phyloP scores from a whole-genome alignment of 2,329 filamentous ascomycete species.

The Calonectria pseudoturangicola region DNA sequence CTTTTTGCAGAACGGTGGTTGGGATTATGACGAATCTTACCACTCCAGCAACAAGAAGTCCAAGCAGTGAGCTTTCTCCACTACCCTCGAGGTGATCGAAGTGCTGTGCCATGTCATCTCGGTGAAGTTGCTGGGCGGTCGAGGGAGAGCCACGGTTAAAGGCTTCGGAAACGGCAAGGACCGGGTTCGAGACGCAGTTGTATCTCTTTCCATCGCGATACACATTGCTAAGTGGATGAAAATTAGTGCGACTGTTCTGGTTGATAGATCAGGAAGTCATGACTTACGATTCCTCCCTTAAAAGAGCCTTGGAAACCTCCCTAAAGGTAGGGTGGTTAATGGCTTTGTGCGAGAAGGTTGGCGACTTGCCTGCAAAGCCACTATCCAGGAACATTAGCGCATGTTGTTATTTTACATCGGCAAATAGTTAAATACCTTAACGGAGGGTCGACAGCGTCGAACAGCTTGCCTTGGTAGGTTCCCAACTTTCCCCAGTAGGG shows the following conservation, averaged over 20 bases:
- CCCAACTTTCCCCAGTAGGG: slow-evolving; percentile 25
- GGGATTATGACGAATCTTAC: no score
- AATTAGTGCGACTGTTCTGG: neutral
- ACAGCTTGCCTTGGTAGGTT: slow-evolving; percentile 23
- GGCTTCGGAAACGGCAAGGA: slow-evolving; percentile 33
- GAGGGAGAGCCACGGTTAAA: slow-evolving; percentile 28
- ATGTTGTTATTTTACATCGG: no score
- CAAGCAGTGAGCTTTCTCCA: slow-evolving; percentile 32
- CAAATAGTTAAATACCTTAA: slow-evolving; percentile 13
- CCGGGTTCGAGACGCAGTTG: slow-evolving; percentile 28
- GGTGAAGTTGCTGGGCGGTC: slow-evolving; percentile 27
- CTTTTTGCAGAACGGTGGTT: no score
- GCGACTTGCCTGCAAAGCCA: slow-evolving; percentile 31
- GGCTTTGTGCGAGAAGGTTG: slow-evolving; percentile 27
- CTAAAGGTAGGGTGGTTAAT: slow-evolving; percentile 30
- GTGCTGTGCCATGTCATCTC: slow-evolving; percentile 34
- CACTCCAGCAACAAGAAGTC: slow-evolving; percentile 27
- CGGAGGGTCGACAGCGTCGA: slow-evolving; percentile 20
- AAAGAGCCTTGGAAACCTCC: slow-evolving; percentile 26
- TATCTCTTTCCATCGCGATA: slow-evolving; percentile 23
- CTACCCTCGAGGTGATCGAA: slow-evolving; percentile 33
- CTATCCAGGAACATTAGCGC: neutral
- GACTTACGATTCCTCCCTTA: slow-evolving; percentile 31
- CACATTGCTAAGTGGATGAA: neutral
- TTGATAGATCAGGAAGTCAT: no score